phyloP scores from a whole-genome alignment of 2,329 filamentous ascomycete genomes.

The Akanthomyces uredinophilus region DNA sequence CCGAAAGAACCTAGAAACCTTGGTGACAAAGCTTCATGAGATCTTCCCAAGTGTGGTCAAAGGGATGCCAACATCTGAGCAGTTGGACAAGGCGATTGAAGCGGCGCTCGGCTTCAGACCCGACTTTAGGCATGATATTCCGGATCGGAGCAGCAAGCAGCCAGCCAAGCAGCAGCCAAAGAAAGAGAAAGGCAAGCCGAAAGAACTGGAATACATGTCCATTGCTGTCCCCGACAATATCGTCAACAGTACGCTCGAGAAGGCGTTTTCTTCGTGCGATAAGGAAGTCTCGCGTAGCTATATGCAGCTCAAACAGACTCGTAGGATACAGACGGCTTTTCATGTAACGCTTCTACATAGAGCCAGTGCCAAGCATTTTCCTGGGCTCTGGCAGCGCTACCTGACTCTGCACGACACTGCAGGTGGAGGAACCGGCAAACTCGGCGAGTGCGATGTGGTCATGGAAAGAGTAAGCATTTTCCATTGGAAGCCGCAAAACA shows the following conservation, averaged over 20 bases:
- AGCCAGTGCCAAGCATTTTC: conserved; percentile 52
- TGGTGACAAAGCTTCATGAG: conserved; percentile 66
- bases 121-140: conserved; percentile 69
- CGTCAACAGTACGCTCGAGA: conserved; percentile 56
- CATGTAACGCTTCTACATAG: conserved; percentile 93
- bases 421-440: conserved; percentile 25
- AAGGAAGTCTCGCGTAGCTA: conserved; percentile 56
- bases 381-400: conserved; percentile 74
- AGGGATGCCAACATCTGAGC: conserved; percentile 63
- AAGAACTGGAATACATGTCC: conserved; percentile 52
- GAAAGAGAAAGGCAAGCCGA: conserved; percentile 37
- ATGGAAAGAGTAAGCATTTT: conserved; percentile 49
- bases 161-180: conserved; percentile 26
- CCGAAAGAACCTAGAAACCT: conserved; percentile 76
- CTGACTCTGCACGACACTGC: conserved; percentile 47
- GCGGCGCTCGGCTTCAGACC: conserved; percentile 73
- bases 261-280: conserved; percentile 56
- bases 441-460: conserved; percentile 61
- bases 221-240: conserved; percentile 40
- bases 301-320: conserved; percentile 64
- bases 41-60: conserved; percentile 72
- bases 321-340: conserved; percentile 78
- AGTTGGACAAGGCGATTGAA: conserved; percentile 75
- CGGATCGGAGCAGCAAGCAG: conserved; percentile 40
- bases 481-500: not conserved